Base-by-base conservation (phyloP, 164 flowering plant genomes). In the Vitis riparia region DNA sequence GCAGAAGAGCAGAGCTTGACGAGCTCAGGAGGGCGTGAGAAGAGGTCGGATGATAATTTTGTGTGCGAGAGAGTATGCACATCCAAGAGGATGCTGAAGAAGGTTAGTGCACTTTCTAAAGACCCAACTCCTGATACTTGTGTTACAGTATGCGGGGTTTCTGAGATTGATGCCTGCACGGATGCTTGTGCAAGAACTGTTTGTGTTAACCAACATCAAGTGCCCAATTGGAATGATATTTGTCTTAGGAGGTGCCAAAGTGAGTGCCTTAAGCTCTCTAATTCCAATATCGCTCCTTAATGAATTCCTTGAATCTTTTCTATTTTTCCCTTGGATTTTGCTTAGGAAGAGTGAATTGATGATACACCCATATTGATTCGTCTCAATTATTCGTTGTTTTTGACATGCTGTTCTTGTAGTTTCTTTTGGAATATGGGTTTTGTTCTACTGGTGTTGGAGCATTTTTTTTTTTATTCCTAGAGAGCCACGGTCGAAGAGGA, bases 161-260 rank as follows among this genome's bases (percentile, higher is more conserved):
- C 91, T 19, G 88, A 85, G 75, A 76, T 89, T 16, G 91, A 89
- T 81, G 94, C 91, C 52, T 89, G 91, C 62, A 66, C 87, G 44
- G 94, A 88, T 80, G 94, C 94, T 2, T 88, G 94, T 72, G 94
- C 91, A 53, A 82, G 94, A 2, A 89, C 92, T 11, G 89, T 89
- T 17, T 88, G 91, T 48, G 90, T 89, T 23, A 71, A 66, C 29
- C 69, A 71, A 27, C 67, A 69, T 58, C 72, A 69, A 60, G 72
- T 69, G 23, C 66, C 72, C 27, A 69, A 69, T 48, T 69, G 66
- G 72, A 69, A 69, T 52, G 66, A 69, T 30, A 69, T 69, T 32
- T 69, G 60, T 49, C 66, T 69, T 5, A n/a, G 60, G 29, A 29
- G 60, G 47, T 69, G 72, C 37, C 72, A 69, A 17, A 69, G 72